These are phyloP conservation scores for Talaromyces trachyspermus DNA, from an alignment of 495 filamentous ascomycete genomes.

Conservation along the genomic window DNA sequence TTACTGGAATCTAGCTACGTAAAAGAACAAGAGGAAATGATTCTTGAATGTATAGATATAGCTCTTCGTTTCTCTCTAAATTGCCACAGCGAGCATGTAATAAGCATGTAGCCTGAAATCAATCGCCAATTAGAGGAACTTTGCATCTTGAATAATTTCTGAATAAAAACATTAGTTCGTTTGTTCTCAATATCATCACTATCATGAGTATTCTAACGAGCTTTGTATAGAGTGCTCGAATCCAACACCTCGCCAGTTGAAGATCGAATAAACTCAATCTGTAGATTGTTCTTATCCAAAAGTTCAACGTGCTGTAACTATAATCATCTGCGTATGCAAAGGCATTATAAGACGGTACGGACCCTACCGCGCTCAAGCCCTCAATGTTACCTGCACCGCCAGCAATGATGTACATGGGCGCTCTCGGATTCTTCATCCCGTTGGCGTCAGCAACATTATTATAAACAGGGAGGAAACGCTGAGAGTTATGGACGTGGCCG, in stretches of 20 bases:
- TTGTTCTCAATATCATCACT: too few relatives aligned
- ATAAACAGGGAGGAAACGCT: conserved; percentile 36
- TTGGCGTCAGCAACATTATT: conserved; percentile 38
- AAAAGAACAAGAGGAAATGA: too few relatives aligned
- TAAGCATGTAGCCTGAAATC: too few relatives aligned
- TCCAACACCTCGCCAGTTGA: conserved; percentile 45
- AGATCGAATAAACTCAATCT: conserved; percentile 40
- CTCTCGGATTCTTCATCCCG: conserved; percentile 44
- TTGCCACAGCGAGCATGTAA: too few relatives aligned
- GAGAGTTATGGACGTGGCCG: conserved; percentile 55
- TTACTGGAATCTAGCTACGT: too few relatives aligned
- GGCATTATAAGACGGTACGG: conserved; percentile 34
- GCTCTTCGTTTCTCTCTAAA: too few relatives aligned
- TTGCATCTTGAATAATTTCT: too few relatives aligned
- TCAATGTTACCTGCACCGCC: conserved; percentile 44
- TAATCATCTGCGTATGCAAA: conserved; percentile 52
- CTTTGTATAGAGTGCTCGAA: conserved; percentile 44
- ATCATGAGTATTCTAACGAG: too few relatives aligned
- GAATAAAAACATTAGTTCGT: too few relatives aligned
- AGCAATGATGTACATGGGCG: conserved; percentile 50
- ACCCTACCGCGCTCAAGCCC: conserved; percentile 30
- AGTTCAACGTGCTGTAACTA: conserved; percentile 36
- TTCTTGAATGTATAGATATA: too few relatives aligned
- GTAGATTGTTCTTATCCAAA: conserved; percentile 28
- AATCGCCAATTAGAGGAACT: too few relatives aligned